Percentiles rank a stretch among this genome's conserved stretches.
Conservation (phyloP, 768 basidiomycete species). For the Termitomyces titanicus region DNA sequence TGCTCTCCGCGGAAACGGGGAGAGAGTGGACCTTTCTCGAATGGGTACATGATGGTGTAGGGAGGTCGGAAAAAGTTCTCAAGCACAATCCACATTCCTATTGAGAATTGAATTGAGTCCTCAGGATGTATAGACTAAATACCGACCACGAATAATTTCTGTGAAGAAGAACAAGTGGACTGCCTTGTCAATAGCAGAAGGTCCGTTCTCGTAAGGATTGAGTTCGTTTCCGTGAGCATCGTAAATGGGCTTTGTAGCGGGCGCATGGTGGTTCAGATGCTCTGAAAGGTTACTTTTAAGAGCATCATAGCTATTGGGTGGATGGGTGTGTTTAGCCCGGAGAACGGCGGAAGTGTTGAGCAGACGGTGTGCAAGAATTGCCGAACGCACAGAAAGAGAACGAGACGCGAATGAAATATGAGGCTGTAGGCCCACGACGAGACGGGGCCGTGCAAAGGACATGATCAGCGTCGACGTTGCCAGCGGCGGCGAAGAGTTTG, state of each 20-base stretch:
- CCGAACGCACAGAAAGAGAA: constrained; percentile 27
- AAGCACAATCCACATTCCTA: constrained; percentile 97
- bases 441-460: constrained; percentile 53
- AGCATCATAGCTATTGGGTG: constrained; percentile 25
- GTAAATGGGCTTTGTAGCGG: constrained; percentile 19
- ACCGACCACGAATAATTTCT: constrained; percentile 90
- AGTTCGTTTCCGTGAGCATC: constrained; percentile 49
- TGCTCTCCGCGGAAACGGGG: constrained; percentile 99
- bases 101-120: constrained; percentile 11
- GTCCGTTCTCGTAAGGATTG: constrained; percentile 74
- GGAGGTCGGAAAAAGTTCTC: constrained; percentile 92
- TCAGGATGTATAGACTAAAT: not conserved
- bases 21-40: constrained; percentile 96
- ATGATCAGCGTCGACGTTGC: constrained; percentile 41
- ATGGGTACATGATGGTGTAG: constrained; percentile 98
- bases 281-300: constrained; percentile 35
- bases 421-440: constrained; percentile 50
- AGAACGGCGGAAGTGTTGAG: constrained; percentile 41
- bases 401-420: constrained; percentile 34
- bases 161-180: constrained; percentile 98
- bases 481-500: constrained; percentile 28
- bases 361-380: constrained; percentile 45
- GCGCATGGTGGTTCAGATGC: constrained; percentile 23
- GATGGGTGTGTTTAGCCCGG: constrained; percentile 33
- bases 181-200: constrained; percentile 93